A percentile compares a stretch with the other conserved stretches of the same genome.
phyloP scores from a whole-genome alignment of 2,329 filamentous ascomycete species.

The Lecanicillium sp. region DNA sequence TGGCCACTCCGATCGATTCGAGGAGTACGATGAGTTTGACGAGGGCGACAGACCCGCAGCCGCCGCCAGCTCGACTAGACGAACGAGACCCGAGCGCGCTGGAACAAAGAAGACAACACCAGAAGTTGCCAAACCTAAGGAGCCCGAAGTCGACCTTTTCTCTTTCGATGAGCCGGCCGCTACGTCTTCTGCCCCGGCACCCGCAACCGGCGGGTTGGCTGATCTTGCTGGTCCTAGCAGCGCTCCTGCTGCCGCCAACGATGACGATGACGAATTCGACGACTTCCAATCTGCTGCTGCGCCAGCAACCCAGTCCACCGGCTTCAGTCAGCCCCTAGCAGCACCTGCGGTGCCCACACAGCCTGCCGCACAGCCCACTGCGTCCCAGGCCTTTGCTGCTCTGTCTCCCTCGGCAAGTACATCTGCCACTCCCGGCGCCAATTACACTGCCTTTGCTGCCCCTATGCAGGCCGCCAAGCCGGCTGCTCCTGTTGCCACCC shows the following conservation, averaged over 20 bases:
- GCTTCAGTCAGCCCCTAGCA: conserved; percentile 78
- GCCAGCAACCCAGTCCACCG: conserved; percentile 50
- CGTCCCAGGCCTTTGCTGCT: conserved; percentile 71
- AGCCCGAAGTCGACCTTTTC: conserved; percentile 87
- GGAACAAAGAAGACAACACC: conserved; percentile 37
- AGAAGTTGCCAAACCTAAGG: conserved; percentile 71
- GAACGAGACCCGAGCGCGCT: conserved; percentile 26
- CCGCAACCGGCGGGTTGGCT: conserved; percentile 42
- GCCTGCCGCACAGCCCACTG: conserved; percentile 65
- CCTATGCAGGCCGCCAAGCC: conserved; percentile 33
- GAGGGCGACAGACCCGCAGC: conserved; percentile 53
- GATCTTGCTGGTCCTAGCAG: conserved; percentile 31
- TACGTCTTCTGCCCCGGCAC: conserved; percentile 37
- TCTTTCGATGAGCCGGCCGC: conserved; percentile 76
- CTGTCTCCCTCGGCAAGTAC: conserved; percentile 65
- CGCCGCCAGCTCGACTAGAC: conserved; percentile 40
- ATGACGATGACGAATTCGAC: conserved; percentile 90
- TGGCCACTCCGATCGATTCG: conserved; percentile 67
- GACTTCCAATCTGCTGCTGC: conserved; percentile 84
- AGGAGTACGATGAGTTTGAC: conserved; percentile 96
- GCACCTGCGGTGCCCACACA: conserved; percentile 48
- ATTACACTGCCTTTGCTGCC: conserved; percentile 48
- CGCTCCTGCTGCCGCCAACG: conserved; percentile 35
- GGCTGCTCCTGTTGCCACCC: conserved; percentile 59
- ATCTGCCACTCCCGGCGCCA: conserved; percentile 49